phyloP scores from a whole-genome alignment of 2,329 filamentous ascomycete genomes.

The Phaeosphaeriaceae sp. region DNA sequence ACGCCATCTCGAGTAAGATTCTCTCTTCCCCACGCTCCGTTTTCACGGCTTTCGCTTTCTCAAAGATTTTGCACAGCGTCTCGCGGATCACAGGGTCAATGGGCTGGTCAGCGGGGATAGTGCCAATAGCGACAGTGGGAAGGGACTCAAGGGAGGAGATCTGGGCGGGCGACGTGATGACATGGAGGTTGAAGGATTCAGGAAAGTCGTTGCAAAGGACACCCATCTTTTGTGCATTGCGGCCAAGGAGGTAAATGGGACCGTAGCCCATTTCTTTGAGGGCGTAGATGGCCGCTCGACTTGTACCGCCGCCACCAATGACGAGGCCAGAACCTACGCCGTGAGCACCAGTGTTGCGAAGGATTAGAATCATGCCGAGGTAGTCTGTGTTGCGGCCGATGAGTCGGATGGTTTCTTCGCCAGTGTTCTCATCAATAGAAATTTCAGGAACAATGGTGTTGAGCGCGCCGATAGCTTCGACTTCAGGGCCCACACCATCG shows the following conservation, averaged over 20 bases:
- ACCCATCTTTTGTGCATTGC: conserved; percentile 72
- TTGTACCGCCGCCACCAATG: conserved; percentile 89
- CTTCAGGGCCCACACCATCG: conserved; percentile 80
- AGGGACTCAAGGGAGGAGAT: conserved; percentile 55
- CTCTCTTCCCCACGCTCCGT: conserved; percentile 39
- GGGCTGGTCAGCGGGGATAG: conserved; percentile 85
- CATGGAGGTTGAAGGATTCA: conserved; percentile 69
- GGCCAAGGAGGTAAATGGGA: conserved; percentile 86
- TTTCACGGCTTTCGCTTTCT: conserved; percentile 35
- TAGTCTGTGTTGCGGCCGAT: conserved; percentile 95
- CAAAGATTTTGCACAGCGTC: conserved; percentile 64
- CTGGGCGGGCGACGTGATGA: conserved; percentile 57
- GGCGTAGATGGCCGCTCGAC: conserved; percentile 88
- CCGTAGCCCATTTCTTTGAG: conserved; percentile 82
- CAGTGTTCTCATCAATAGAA: conserved; percentile 44
- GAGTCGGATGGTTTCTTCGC: conserved; percentile 59
- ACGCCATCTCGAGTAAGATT: conserved; percentile 91
- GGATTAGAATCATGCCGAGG: conserved; percentile 84
- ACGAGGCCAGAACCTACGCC: conserved; percentile 70
- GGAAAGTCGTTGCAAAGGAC: conserved; percentile 76
- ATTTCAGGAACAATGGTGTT: conserved; percentile 82
- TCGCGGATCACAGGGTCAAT: conserved; percentile 75
- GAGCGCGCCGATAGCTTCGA: conserved; percentile 84
- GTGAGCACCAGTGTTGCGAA: conserved; percentile 68
- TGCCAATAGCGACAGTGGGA: conserved; percentile 80